Evolutionary conservation across 495 filamentous ascomycete species (phyloP).

Genomic region (Trypethelium eluteriae): DNA sequence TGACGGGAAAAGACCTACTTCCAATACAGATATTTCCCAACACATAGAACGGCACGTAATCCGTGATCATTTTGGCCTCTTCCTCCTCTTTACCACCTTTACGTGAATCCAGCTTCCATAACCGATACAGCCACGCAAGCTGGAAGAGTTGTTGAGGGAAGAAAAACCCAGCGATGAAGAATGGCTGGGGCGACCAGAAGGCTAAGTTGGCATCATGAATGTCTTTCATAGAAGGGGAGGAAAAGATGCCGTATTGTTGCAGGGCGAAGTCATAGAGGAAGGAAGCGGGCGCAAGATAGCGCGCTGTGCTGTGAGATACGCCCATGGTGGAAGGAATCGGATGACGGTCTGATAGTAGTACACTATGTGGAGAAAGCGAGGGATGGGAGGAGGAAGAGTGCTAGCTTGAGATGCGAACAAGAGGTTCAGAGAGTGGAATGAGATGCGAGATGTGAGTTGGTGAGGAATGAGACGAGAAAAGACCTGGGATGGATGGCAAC

Average conservation of each 20-base stretch:
- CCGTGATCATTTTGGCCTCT: constrained; percentile 37
- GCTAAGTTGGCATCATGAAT: constrained; percentile 46
- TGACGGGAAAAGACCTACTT: constrained; percentile 29
- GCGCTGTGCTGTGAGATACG: constrained; percentile 25
- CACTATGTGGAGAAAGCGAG: neutral
- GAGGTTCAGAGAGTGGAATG: neutral
- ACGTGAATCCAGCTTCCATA: constrained; percentile 39
- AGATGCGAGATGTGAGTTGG: neutral
- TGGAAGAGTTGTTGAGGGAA: constrained; percentile 49
- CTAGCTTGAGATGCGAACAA: neutral
- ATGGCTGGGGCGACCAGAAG: constrained; percentile 45
- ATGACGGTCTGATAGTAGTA: neutral
- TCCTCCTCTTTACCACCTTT: constrained; percentile 28
- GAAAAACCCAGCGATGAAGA: constrained; percentile 49
- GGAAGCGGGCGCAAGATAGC: constrained; percentile 39
- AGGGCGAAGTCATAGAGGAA: constrained; percentile 43
- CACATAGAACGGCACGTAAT: constrained; percentile 42
- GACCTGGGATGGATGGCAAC: neutral
- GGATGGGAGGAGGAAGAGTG: neutral
- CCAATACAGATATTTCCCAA: constrained; percentile 48
- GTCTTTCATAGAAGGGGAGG: constrained; percentile 44
- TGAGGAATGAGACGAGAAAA: neutral
- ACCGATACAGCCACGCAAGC: constrained; percentile 43
- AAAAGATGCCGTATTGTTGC: constrained; percentile 42
- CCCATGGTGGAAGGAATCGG: constrained; percentile 25